A percentile compares a stretch with the other conserved stretches of the same genome.
Evolutionary conservation across 1,284 basidiomycete genomes (phyloP).

Genomic region (Schizophyllum commune): DNA sequence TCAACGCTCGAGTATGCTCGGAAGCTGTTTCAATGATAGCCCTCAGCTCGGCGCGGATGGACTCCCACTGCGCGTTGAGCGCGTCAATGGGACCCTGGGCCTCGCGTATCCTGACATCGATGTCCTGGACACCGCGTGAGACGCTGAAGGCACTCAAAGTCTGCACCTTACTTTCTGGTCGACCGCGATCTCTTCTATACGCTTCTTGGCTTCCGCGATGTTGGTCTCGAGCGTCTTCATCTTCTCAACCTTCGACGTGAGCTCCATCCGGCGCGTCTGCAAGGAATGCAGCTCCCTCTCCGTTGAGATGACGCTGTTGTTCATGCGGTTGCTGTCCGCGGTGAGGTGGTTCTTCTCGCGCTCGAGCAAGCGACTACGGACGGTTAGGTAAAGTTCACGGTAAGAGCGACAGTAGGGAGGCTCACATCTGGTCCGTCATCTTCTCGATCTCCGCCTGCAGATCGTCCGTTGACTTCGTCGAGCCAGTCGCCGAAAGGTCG

Average conservation of each 20-base stretch:
- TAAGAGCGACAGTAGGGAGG: conserved; percentile 9
- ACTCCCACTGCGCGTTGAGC: conserved; percentile 54
- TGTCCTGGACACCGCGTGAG: conserved; percentile 36
- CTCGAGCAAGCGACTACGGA: conserved; percentile 57
- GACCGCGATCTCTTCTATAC: conserved; percentile 48
- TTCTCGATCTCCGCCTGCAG: conserved; percentile 71
- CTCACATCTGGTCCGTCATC: conserved; percentile 62
- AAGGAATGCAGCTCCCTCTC: conserved; percentile 55
- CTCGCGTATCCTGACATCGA: conserved; percentile 57
- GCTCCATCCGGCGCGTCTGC: conserved; percentile 55
- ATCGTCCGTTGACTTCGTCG: conserved; percentile 76
- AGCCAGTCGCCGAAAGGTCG: conserved; percentile 65
- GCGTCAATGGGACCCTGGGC: conserved; percentile 62
- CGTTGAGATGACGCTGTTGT: conserved; percentile 42
- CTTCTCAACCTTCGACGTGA: conserved; percentile 57
- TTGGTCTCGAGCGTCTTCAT: conserved; percentile 54
- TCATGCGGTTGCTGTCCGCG: conserved; percentile 63
- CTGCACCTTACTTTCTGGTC: conserved; percentile 1
- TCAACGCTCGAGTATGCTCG: conserved; percentile 53
- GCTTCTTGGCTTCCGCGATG: conserved; percentile 55
- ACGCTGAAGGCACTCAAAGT: conserved; percentile 2
- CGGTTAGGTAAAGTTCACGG: neutral
- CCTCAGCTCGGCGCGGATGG: conserved; percentile 45
- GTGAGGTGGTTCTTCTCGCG: conserved; percentile 55
- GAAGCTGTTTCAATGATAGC: conserved; percentile 46